Evolutionary conservation across 495 filamentous ascomycete species (phyloP), one percentile per base, ranked within the genome.

Genomic region (Aspergillus egyptiacus): DNA sequence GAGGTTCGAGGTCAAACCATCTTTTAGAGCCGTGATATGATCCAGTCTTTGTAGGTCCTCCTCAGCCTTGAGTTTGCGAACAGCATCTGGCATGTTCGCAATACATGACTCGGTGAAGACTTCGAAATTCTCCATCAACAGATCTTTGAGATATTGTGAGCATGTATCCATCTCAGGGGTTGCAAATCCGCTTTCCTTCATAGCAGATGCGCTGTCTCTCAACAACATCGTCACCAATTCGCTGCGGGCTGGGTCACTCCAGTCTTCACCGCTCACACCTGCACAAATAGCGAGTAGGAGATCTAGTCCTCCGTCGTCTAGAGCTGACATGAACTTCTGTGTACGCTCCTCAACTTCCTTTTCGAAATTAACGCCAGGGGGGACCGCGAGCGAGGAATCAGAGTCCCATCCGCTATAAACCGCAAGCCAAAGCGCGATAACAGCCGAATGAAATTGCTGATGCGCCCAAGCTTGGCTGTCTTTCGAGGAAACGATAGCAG

Each of bases 381-480:
- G 62, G n/a, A 73, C 67, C 3, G 70, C 73, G 20, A 72, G 69
- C 35, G 72, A 72, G 45, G 72, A 68, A 44, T 96, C 91, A 50
- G 83, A 72, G 61, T 88, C 95, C 74, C 86, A 89, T 11, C 84
- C 87, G 61, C 87, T 95, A 63, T 96, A 96, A 48, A 96, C 88
- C 35, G 86, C 82, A 30, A 96, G 76, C 93, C 93, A 99, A 74
- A 84, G 85, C 4, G 80, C 77, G 20, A 75, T 75, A 7, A 86
- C 71, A 2, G 88, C 83, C 40, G 89, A 89, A 49, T 89, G 84
- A 20, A 96, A 79, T 51, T 78, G 79, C 23, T 80, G 73, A 35
- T 95, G 60, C 5, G 71, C 68, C 85, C 90, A 94, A 13, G 69
- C 53, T 15, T 84, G 74, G 40, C 74, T 72, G 28, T 91, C 86